Evolutionary conservation across 768 basidiomycete species (phyloP).

Genomic region (Artomyces pyxidatus): DNA sequence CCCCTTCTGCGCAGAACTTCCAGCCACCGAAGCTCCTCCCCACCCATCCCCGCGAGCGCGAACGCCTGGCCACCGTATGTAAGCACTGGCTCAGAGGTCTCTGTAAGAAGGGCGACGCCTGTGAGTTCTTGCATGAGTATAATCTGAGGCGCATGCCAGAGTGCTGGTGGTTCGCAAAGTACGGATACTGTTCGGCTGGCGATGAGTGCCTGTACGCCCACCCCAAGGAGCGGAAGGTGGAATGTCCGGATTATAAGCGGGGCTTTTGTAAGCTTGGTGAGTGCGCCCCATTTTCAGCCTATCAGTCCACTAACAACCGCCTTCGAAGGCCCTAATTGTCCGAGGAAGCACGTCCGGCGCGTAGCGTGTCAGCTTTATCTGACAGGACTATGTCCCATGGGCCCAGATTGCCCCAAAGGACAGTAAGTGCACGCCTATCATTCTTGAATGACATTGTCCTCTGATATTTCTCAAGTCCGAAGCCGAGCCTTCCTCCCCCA

Average conservation of each 20-base stretch:
- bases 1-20: conserved; percentile 83
- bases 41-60: conserved; percentile 74
- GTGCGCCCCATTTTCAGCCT: conserved; percentile 20
- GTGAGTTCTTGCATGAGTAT: conserved; percentile 99
- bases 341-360: conserved; percentile 86
- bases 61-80: conserved; percentile 86
- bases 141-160: conserved; percentile 97
- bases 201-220: conserved; percentile 97
- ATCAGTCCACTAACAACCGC: conserved; percentile 6
- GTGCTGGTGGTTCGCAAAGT: conserved; percentile 98
- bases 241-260: conserved; percentile 92
- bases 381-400: conserved; percentile 88
- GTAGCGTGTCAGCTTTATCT: conserved; percentile 88
- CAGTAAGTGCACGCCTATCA: conserved; percentile 86
- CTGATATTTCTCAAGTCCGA: conserved; percentile 47
- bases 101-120: conserved; percentile 96
- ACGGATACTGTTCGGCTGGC: conserved; percentile 94
- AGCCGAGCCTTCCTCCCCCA: conserved; percentile 59
- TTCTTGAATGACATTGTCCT: not conserved
- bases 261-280: conserved; percentile 92
- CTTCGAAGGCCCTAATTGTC: conserved; percentile 84
- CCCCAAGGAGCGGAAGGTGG: conserved; percentile 82
- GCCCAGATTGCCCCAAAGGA: conserved; percentile 79
- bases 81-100: conserved; percentile 98
- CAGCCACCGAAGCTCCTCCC: conserved; percentile 79